Evolutionary conservation across 2,329 filamentous ascomycete genomes (phyloP).

Genomic region (Aspergillus cejpii): DNA sequence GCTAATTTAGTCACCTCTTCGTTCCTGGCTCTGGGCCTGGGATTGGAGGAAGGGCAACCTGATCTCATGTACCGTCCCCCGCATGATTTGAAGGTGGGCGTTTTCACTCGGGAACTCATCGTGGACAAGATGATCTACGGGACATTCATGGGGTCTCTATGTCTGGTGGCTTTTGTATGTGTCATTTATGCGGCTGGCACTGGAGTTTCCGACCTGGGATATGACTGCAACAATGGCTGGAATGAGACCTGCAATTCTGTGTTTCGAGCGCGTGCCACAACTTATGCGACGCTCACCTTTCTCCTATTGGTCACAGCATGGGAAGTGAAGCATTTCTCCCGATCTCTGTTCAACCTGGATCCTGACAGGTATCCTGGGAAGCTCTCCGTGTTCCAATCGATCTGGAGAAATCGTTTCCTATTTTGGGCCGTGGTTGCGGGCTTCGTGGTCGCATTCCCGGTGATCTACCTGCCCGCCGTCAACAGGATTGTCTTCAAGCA

Average conservation of each 20-base stretch:
- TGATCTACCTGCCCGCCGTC: constrained; percentile 60
- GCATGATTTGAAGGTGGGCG: constrained; percentile 49
- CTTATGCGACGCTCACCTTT: constrained; percentile 68
- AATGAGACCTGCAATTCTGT: constrained; percentile 47
- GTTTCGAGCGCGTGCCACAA: constrained; percentile 64
- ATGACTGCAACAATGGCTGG: constrained; percentile 49
- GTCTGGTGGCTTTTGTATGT: constrained; percentile 35
- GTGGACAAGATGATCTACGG: constrained; percentile 40
- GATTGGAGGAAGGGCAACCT: constrained; percentile 65
- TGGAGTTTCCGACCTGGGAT: constrained; percentile 46
- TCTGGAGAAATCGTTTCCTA: constrained; percentile 66
- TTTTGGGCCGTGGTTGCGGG: constrained; percentile 59
- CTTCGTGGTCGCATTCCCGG: constrained; percentile 50
- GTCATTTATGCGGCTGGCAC: constrained; percentile 35
- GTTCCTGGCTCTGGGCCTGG: constrained; percentile 78
- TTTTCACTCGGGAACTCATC: constrained; percentile 39
- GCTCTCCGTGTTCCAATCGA: constrained; percentile 56
- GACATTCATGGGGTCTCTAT: constrained; percentile 44
- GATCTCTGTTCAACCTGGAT: constrained; percentile 63
- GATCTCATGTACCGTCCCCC: constrained; percentile 77
- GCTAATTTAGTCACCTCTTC: constrained; percentile 86
- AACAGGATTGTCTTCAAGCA: constrained; percentile 61
- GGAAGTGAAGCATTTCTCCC: constrained; percentile 68
- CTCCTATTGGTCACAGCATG: constrained; percentile 68
- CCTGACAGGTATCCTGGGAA: constrained; percentile 52